Evolutionary conservation across 2,329 filamentous ascomycete species (phyloP), one percentile per base, ranked within the genome.

Genomic region (Cytospora piceae): DNA sequence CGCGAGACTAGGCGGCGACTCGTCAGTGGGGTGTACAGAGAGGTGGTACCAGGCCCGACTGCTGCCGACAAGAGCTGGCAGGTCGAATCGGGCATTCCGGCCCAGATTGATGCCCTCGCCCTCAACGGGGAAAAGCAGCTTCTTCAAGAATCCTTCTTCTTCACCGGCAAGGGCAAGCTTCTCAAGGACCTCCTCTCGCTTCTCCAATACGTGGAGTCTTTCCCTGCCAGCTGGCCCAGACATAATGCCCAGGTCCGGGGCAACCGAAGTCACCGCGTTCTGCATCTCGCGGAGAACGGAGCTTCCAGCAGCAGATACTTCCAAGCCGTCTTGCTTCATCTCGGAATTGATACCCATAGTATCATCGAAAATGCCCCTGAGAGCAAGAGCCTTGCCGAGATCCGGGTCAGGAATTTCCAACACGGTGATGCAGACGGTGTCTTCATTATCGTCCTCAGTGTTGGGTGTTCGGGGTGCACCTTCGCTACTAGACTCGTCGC

Each of bases 1-100:
- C n/a, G 90, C 90, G 27, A 97, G 80, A 65, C 85, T 89, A 9
- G 89, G 87, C 0, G 94, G 93, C 0, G 87, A 83, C 56, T 96
- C 92, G 71, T 99, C 95, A 0, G 92, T 97, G 0, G 95, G 95
- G 74, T 98, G 94, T 8, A 99, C 80, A 3, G 90, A 90, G 12
- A 99, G 85, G 72, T 99, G 95, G 77, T 96, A 97, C 95, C 95
- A 99, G 1, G 94, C 90, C 73, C 95, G 88, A 78, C 93, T 97
- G 73, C 92, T 93, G 69, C 86, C 88, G 14, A 98, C 82, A 2
- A 92, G 82, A 49, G 85, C 83, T 9, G 90, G 80, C 0, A 98
- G 84, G 74, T 96, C 92, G 69, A 97, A 86, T 4, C 94, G 90
- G 56, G 90, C 92, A 67, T 85, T 83, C 68, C 88, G 89, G 55